Evolutionary conservation across 225 moss, liverwort and hornwort genomes (phyloP).

Genomic region (Rhytidiadelphus loreus): DNA sequence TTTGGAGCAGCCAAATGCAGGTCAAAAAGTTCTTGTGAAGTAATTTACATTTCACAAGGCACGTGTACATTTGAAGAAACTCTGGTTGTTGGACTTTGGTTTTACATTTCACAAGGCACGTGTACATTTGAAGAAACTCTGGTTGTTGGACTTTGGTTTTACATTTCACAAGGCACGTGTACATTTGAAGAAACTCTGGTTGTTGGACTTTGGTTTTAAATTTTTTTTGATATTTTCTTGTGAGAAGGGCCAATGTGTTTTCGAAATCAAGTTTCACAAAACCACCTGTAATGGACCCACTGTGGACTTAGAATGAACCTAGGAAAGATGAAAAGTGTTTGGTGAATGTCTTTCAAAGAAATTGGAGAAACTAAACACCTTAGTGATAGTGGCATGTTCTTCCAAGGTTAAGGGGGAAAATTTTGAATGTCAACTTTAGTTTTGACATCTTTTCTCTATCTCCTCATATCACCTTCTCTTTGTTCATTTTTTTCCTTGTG

Average conservation of each 20-base stretch:
- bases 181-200: no score
- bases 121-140: no score
- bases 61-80: no score
- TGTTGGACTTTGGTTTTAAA: no score
- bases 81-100: no score
- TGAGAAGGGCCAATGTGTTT: neutral
- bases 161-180: no score
- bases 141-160: no score
- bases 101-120: no score
- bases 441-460: neutral
- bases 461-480: rapidly evolving
- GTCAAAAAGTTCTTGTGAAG: no score
- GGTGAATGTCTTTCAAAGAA: neutral
- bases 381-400: rapidly evolving
- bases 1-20: no score
- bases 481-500: neutral
- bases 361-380: rapidly evolving
- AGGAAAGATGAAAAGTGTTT: neutral
- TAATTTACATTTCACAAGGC: no score
- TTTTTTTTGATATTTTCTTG: no score
- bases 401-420: rapidly evolving
- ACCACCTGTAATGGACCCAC: neutral
- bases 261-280: neutral
- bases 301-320: neutral
- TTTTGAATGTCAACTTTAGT: rapidly evolving